phyloP scores from a whole-genome alignment of 352 stramenopile genomes.

The Blastocystis sp. region DNA sequence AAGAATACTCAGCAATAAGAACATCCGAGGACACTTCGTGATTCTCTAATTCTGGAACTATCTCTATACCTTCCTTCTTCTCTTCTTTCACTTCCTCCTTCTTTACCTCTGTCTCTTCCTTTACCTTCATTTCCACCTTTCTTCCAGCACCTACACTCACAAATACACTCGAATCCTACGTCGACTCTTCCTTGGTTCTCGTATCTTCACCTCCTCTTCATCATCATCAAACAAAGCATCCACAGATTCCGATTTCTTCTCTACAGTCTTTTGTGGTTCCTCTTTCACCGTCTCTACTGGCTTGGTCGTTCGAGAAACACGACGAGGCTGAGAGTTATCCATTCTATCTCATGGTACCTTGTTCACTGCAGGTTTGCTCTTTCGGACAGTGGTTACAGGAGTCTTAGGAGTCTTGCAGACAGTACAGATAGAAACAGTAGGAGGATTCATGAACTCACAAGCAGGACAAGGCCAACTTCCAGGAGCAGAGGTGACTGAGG shows the following conservation, averaged over 20 bases:
- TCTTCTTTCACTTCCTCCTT: no score
- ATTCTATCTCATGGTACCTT: background rate
- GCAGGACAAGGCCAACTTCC: constrained; percentile 28
- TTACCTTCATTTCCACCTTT: background rate
- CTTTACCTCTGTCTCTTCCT: background rate
- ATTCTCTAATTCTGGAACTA: background rate
- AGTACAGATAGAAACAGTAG: background rate
- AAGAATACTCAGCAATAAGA: background rate
- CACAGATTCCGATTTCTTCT: background rate
- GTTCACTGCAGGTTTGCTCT: background rate
- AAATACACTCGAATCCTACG: background rate
- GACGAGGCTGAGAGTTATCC: background rate
- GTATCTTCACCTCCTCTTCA: background rate
- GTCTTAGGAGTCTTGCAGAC: background rate
- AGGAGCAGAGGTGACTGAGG: background rate
- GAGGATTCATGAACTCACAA: background rate
- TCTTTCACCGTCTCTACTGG: background rate
- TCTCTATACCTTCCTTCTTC: background rate
- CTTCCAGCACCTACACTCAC: background rate
- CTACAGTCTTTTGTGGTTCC: background rate
- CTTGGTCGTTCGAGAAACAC: background rate
- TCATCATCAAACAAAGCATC: background rate
- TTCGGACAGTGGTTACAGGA: background rate
- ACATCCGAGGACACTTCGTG: background rate
- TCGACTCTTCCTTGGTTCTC: background rate